Conservation (phyloP, 140 eudicot genomes). For the Flaveria floridana region DNA sequence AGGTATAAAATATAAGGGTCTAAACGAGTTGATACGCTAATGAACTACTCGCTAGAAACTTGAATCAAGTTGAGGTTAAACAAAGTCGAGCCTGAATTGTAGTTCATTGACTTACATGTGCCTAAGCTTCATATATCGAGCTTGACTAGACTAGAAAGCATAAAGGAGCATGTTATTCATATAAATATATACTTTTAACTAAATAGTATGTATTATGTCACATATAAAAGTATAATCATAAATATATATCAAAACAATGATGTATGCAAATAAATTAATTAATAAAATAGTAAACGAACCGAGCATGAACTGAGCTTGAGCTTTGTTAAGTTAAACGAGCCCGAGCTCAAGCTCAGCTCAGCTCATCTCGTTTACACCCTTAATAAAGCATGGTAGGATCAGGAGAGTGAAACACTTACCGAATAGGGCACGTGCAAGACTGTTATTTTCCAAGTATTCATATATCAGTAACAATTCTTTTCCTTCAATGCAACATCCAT, state of each 20-base stretch:
- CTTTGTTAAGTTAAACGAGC: neutral
- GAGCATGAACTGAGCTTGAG: neutral
- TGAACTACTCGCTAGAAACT: neutral
- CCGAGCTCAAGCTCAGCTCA: neutral
- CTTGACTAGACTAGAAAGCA: neutral
- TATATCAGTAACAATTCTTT: slow-evolving; percentile 58
- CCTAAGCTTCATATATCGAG: neutral
- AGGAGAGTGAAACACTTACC: slow-evolving; percentile 44
- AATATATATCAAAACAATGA: neutral
- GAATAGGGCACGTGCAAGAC: slow-evolving; percentile 76
- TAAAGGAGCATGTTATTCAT: neutral
- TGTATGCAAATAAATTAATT: too few relatives aligned
- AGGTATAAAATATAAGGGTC: neutral
- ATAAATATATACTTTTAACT: neutral
- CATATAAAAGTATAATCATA: neutral
- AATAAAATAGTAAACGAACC: neutral
- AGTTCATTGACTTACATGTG: neutral
- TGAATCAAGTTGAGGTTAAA: neutral
- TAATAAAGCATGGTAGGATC: neutral
- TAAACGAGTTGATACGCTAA: neutral
- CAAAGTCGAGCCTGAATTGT: neutral
- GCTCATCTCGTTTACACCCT: neutral
- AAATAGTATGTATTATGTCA: neutral
- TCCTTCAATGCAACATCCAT: slow-evolving; percentile 69
- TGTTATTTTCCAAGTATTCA: slow-evolving; percentile 59